Base-by-base conservation (phyloP, 169 alveolate genomes). In the Ichthyophthirius multifiliis region DNA sequence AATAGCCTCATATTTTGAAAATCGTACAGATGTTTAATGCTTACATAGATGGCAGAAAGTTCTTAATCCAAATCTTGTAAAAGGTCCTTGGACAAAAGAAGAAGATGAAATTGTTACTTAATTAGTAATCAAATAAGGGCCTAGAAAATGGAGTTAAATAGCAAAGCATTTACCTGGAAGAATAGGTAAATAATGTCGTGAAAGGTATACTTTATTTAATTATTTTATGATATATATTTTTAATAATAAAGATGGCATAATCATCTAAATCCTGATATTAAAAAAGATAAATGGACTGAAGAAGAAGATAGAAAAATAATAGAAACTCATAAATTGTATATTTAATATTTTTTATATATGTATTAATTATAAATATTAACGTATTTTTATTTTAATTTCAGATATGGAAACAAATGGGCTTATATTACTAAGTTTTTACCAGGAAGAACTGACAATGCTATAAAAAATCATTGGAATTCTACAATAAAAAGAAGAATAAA, bases 391-490 rank as follows among this genome's bases (percentile, higher is more conserved):
- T 32, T 32, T 9, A 64, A 6, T 10, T 15, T 37, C 41, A 67
- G 77, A 67, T 67, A 77, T 13, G 97, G 95, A 63, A 92, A 94
- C 76, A 91, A 90, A 76, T 94, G 97, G 97, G 95, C 96, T 7
- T 92, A 90, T 65, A 90, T 94, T 44, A 93, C 96, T 5, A 94
- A 94, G 73, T 89, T 85, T 75, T 83, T 94, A n/a, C 92, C 91
- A 39, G 97, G 96, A 5, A 84, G 97, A 63, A 94, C 96, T 35
- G 97, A 94, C 73, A 94, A 94, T 63, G 84, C 94, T n/a, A 94
- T 94, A 7, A 94, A 94, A 83, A 94, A 94, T 81, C 97, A 94
- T 84, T 94, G 97, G 96, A 94, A 94, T 71, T 83, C 93, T 55
- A 82, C 95, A 13, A 94, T 94, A 94, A 94, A 91, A 67, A 92